These are phyloP conservation scores for Starmera pachycereana DNA, from an alignment of 805 yeast species.

Conservation along the genomic window DNA sequence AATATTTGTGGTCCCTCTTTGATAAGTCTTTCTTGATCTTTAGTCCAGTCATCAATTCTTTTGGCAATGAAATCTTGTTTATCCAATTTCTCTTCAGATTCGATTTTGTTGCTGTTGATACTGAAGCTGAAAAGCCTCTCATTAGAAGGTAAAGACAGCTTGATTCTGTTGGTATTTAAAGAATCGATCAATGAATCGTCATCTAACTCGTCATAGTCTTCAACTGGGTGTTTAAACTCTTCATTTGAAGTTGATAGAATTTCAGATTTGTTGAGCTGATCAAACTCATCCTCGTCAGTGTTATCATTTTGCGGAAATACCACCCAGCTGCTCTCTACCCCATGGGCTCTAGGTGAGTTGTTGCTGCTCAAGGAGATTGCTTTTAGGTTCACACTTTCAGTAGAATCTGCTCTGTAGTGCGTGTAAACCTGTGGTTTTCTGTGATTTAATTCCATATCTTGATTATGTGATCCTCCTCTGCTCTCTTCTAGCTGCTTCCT, in stretches of 20 bases:
- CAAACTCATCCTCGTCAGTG: conserved; percentile 2
- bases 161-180: conserved; percentile 7
- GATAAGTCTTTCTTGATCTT: conserved; percentile 16
- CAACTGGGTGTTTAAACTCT: background rate
- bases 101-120: background rate
- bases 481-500: too few species aligned
- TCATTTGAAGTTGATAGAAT: conserved; percentile 6
- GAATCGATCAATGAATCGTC: conserved; percentile 18
- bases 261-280: conserved; percentile 2
- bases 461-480: background rate
- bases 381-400: too few species aligned
- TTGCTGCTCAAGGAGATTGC: too few species aligned
- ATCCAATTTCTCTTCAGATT: conserved; percentile 3
- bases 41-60: conserved; percentile 19
- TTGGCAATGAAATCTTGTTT: conserved; percentile 14
- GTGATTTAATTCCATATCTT: background rate
- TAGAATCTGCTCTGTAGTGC: too few species aligned
- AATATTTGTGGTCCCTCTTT: conserved; percentile 1
- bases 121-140: conserved; percentile 9
- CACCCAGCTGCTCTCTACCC: conserved; percentile 18
- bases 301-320: conserved; percentile 13
- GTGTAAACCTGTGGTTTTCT: background rate
- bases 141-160: conserved; percentile 11
- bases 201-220: conserved; percentile 13
- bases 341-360: background rate